A percentile compares a stretch with the other conserved stretches of the same genome.
Conservation (phyloP, 208 protist species). For the Kentomonas sorsogonicus region DNA sequence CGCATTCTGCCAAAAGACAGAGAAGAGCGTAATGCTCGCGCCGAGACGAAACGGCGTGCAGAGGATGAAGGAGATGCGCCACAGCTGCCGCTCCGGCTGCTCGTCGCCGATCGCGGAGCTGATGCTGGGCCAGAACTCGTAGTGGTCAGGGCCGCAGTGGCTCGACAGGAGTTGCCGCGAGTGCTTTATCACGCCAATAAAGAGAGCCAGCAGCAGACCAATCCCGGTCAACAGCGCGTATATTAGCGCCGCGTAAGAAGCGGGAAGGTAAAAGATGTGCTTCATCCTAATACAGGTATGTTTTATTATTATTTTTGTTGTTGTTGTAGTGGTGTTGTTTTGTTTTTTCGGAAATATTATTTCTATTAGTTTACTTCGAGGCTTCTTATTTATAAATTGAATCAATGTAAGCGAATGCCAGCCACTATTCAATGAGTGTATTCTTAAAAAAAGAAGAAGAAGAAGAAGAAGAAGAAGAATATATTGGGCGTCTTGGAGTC, state of each 20-base stretch:
- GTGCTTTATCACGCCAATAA: slow-evolving; percentile 42
- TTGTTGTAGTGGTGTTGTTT: too few species aligned
- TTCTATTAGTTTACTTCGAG: too few species aligned
- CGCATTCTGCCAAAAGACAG: slow-evolving; percentile 51
- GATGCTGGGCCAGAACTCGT: slow-evolving; percentile 79
- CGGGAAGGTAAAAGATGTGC: slow-evolving; percentile 66
- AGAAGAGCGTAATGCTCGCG: slow-evolving; percentile 43
- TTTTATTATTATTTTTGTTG: slow-evolving; percentile 2
- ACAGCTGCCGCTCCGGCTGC: slow-evolving; percentile 65
- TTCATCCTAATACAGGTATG: slow-evolving; percentile 1
- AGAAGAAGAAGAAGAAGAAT: not conserved
- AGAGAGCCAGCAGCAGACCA: slow-evolving; percentile 42
- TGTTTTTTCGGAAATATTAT: too few species aligned
- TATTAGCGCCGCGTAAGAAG: slow-evolving; percentile 59
- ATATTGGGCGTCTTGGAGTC: too few species aligned
- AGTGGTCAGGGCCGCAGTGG: slow-evolving; percentile 41
- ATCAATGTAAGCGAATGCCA: not conserved
- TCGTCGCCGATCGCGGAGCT: slow-evolving; percentile 62
- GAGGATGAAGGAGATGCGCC: slow-evolving; percentile 50
- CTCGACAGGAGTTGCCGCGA: slow-evolving; percentile 39
- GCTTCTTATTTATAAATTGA: too few species aligned
- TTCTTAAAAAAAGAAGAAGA: not conserved
- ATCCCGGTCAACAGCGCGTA: slow-evolving; percentile 40
- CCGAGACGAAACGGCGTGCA: slow-evolving; percentile 48
- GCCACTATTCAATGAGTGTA: not conserved